Evolutionary conservation across 768 basidiomycete genomes (phyloP).

Genomic region (Suillus sp.): DNA sequence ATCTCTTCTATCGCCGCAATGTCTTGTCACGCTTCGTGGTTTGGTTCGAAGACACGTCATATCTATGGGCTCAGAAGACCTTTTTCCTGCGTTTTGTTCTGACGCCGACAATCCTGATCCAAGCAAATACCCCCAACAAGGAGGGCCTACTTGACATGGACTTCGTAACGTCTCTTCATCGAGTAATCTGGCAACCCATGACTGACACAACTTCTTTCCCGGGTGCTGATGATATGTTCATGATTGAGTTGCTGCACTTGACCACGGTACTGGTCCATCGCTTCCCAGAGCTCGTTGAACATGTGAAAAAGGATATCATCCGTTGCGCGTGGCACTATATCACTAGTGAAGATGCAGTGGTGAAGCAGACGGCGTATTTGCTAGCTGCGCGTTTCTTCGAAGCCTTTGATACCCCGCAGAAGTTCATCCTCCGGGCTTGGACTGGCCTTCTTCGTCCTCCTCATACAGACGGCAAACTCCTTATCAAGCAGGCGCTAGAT

Average conservation of each 20-base stretch:
- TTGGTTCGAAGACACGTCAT: conserved; percentile 71
- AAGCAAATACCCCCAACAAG: conserved; percentile 59
- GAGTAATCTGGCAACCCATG: conserved; percentile 81
- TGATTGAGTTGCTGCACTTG: conserved; percentile 88
- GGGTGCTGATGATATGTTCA: conserved; percentile 79
- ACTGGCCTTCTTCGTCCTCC: conserved; percentile 82
- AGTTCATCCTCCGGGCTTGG: conserved; percentile 92
- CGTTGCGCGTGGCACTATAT: conserved; percentile 92
- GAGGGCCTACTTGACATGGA: conserved; percentile 70
- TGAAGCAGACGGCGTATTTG: conserved; percentile 91
- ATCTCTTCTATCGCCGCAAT: conserved; percentile 74
- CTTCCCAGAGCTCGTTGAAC: conserved; percentile 77
- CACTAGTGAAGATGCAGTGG: conserved; percentile 81
- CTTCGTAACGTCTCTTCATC: conserved; percentile 69
- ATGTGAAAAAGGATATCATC: conserved; percentile 89
- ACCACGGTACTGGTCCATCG: conserved; percentile 87
- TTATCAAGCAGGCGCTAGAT: conserved; percentile 85
- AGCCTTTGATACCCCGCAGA: conserved; percentile 83
- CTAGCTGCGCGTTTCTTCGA: conserved; percentile 92
- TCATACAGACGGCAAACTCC: conserved; percentile 71
- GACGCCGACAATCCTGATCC: conserved; percentile 82
- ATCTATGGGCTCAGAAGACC: conserved; percentile 76
- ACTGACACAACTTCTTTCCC: conserved; percentile 52
- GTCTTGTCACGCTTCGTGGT: conserved; percentile 82
- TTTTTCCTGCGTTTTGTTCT: conserved; percentile 80